Evolutionary conservation across 345 rosid species (phyloP), one percentile per base, ranked within the genome.

Genomic region (Xanthoceras sorbifolium): DNA sequence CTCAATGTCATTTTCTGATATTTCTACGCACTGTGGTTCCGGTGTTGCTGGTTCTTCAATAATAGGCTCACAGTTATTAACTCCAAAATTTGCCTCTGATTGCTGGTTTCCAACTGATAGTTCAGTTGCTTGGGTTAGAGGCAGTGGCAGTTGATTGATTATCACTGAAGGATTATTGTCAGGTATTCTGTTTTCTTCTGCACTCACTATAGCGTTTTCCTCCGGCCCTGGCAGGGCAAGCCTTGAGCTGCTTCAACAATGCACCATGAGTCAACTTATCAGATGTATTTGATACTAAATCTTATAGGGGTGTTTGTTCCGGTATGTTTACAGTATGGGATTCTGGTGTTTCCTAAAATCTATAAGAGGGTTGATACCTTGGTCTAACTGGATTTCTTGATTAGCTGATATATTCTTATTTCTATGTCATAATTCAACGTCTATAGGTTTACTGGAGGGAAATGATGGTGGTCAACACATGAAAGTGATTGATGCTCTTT

Each of bases 41-140:
- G 99, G 97, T 55, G 94, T 84, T 71, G 92, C 85, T 76, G 99
- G 99, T 77, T 87, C 98, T 85, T 96, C 98, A 52, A 96, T 84
- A 18, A 92, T 93, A 25, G 99, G 99, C 42, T 85, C 84, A 77
- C 88, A 91, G 52, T 81, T 84, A 75, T 57, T 82, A 28, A 74
- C 70, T 40, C 72, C 74, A 1, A 65, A 36, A 64, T 66, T 78
- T 72, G 67, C 72, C 82, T 86, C 86, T 80, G 60, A 46, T 50
- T 78, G 78, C 17, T 75, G 80, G 67, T 79, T 78, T 59, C 79
- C 76, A 46, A 72, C 80, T 46, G 81, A 71, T 72, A 81, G 81
- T 54, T 69, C 76, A 50, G 82, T 86, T 77, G 85, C 85, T 15
- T 73, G 84, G 9, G 87, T 77, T 65, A 85, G 85, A 83, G 87